Evolutionary conservation across 2,329 filamentous ascomycete species (phyloP).

Genomic region (Clonostachys solani): DNA sequence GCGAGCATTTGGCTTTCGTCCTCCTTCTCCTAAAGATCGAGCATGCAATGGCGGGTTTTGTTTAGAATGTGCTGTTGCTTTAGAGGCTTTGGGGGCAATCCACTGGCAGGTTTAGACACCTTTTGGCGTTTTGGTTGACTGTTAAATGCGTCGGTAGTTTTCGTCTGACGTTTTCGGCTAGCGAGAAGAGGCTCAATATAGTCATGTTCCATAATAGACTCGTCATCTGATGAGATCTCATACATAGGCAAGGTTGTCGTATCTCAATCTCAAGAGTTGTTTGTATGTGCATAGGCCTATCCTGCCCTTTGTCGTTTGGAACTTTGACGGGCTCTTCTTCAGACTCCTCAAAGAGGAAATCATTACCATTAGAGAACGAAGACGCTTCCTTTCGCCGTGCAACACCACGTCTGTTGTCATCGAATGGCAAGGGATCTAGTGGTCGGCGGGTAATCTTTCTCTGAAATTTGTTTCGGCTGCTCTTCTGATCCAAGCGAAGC

Average conservation of each 20-base stretch:
- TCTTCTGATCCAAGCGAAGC: slow-evolving; percentile 53
- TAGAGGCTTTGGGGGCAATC: no score
- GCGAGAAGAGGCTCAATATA: slow-evolving; percentile 46
- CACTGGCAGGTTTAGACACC: neutral
- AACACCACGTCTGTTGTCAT: slow-evolving; percentile 39
- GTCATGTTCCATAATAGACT: slow-evolving; percentile 44
- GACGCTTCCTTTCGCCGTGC: slow-evolving; percentile 24
- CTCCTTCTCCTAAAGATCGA: no score
- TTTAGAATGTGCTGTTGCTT: no score
- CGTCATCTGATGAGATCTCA: slow-evolving; percentile 16
- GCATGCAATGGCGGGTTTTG: no score
- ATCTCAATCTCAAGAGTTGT: slow-evolving; percentile 12
- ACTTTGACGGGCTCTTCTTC: slow-evolving; percentile 29
- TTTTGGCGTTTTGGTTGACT: slow-evolving; percentile 17
- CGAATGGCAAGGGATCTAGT: slow-evolving; percentile 27
- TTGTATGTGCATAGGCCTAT: slow-evolving; percentile 17
- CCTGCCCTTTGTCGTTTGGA: slow-evolving; percentile 7
- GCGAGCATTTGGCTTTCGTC: no score
- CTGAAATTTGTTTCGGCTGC: slow-evolving; percentile 21
- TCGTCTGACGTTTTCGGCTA: slow-evolving; percentile 31
- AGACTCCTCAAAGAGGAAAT: slow-evolving; percentile 41
- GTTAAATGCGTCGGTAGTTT: slow-evolving; percentile 14
- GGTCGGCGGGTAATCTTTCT: slow-evolving; percentile 18
- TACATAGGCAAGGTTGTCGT: neutral
- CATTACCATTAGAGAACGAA: slow-evolving; percentile 8